Conservation (phyloP, 2,329 filamentous ascomycete genomes). For the Aspergillus niger region DNA sequence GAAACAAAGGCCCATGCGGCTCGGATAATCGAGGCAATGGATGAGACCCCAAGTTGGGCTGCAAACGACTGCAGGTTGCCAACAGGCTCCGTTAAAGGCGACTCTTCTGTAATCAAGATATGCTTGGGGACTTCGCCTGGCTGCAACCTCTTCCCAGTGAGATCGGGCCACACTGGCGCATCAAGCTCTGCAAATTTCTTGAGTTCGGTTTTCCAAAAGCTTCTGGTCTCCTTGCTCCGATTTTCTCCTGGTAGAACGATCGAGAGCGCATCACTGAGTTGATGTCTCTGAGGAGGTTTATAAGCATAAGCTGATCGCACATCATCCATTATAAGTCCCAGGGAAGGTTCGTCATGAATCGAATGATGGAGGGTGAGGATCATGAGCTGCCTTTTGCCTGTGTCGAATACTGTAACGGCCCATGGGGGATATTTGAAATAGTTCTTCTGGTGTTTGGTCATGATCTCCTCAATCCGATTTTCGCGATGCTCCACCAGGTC, state of each 20-base stretch:
- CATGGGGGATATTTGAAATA: slow-evolving; percentile 39
- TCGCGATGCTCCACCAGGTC: slow-evolving; percentile 18
- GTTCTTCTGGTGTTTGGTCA: slow-evolving; percentile 27
- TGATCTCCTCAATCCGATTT: slow-evolving; percentile 26
- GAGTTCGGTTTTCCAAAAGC: slow-evolving; percentile 31
- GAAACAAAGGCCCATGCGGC: slow-evolving; percentile 34
- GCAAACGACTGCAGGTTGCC: slow-evolving; percentile 23
- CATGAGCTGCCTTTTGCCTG: slow-evolving; percentile 29
- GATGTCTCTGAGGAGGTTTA: slow-evolving; percentile 25
- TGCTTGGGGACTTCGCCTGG: slow-evolving; percentile 17
- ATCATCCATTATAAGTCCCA: slow-evolving; percentile 32
- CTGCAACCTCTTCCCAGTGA: slow-evolving; percentile 24
- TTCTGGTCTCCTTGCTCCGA: slow-evolving; percentile 17
- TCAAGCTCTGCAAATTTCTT: slow-evolving; percentile 27
- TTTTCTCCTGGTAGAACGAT: slow-evolving; percentile 24
- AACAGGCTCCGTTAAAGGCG: slow-evolving; percentile 18
- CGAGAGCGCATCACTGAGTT: slow-evolving; percentile 31
- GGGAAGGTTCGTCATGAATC: slow-evolving; percentile 36
- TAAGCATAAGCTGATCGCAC: slow-evolving; percentile 27
- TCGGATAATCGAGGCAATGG: slow-evolving; percentile 32
- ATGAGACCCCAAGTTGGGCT: slow-evolving; percentile 29
- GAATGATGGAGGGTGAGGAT: slow-evolving; percentile 42
- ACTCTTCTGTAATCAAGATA: slow-evolving; percentile 22
- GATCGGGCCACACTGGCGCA: slow-evolving; percentile 30
- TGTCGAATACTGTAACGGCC: slow-evolving; percentile 39